Evolutionary conservation across 176 grass and related monocot genomes (phyloP).

Genomic region (Aegilops tauschii): DNA sequence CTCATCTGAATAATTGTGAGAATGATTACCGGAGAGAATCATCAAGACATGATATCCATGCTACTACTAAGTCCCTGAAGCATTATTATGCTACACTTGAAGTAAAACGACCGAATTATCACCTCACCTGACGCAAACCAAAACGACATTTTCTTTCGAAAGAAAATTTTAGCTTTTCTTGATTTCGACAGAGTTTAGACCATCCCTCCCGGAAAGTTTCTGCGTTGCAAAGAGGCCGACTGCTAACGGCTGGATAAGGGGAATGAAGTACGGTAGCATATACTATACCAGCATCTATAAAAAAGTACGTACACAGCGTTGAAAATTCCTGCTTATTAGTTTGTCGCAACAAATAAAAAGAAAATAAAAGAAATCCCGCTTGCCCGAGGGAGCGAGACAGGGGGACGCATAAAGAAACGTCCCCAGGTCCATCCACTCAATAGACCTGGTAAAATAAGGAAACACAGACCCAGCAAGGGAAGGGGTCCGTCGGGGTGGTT

Average conservation of each 20-base stretch:
- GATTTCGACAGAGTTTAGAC: not conserved
- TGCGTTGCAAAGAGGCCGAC: no score
- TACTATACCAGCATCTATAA: not conserved
- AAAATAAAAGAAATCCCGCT: not conserved
- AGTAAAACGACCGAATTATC: not conserved
- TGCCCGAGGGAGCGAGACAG: not conserved
- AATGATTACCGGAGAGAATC: not conserved
- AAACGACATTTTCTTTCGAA: no score
- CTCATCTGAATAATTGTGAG: not conserved
- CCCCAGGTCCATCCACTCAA: not conserved
- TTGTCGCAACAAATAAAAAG: not conserved
- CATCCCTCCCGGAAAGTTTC: not conserved
- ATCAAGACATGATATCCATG: not conserved
- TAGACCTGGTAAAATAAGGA: slow-evolving; percentile 9
- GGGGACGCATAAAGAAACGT: slow-evolving; percentile 20
- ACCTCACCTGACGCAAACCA: not conserved
- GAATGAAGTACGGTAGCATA: not conserved
- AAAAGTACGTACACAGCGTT: not conserved
- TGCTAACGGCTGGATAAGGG: not conserved
- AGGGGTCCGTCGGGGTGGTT: slow-evolving; percentile 2
- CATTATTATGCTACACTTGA: not conserved
- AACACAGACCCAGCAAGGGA: not conserved
- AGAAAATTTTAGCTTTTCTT: not conserved
- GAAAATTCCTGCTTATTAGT: not conserved
- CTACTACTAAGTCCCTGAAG: not conserved